Percentiles rank a stretch among this genome's conserved stretches.
Conservation (phyloP, 2,329 filamentous ascomycete genomes). For the Mariannaea sp. region DNA sequence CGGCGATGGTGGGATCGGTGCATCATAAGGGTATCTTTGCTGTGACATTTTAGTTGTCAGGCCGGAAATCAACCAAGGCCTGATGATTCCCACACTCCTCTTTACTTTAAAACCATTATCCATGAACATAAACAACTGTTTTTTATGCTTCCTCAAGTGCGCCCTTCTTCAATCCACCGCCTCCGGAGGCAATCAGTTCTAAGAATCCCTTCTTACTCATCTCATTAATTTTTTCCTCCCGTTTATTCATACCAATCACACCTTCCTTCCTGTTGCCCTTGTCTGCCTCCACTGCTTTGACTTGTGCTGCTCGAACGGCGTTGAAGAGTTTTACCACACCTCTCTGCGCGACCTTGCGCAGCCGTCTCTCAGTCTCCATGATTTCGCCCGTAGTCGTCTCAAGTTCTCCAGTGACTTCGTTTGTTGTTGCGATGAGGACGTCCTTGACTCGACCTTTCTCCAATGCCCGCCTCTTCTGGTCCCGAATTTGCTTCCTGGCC, state of each 20-base stretch:
- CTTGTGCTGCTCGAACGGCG: constrained; percentile 88
- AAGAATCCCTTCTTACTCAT: constrained; percentile 97
- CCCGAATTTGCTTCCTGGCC: constrained; percentile 76
- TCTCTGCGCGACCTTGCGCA: constrained; percentile 87
- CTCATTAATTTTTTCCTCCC: constrained; percentile 88
- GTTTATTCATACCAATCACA: constrained; percentile 76
- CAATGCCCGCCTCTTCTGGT: constrained; percentile 76
- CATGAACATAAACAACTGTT: constrained; percentile 14
- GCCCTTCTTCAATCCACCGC: constrained; percentile 63
- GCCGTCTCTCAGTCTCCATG: constrained; percentile 73
- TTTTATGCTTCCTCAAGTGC: constrained; percentile 60
- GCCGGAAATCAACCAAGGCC: constrained; percentile 33
- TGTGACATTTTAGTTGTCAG: constrained; percentile 35
- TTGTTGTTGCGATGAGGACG: constrained; percentile 70
- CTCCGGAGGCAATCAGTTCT: constrained; percentile 77
- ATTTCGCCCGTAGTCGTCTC: constrained; percentile 58
- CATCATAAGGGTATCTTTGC: constrained; percentile 41
- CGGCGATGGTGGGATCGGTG: constrained; percentile 32
- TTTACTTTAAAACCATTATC: constrained; percentile 26
- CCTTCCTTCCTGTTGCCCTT: constrained; percentile 71
- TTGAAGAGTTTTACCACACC: constrained; percentile 98
- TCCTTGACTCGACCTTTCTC: constrained; percentile 91
- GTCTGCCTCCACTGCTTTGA: constrained; percentile 81
- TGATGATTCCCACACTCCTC: constrained; percentile 39
- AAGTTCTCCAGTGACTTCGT: constrained; percentile 50